These are phyloP conservation scores for Cladosporium sp. DNA, from an alignment of 2,329 filamentous ascomycete species.

Conservation along the genomic window DNA sequence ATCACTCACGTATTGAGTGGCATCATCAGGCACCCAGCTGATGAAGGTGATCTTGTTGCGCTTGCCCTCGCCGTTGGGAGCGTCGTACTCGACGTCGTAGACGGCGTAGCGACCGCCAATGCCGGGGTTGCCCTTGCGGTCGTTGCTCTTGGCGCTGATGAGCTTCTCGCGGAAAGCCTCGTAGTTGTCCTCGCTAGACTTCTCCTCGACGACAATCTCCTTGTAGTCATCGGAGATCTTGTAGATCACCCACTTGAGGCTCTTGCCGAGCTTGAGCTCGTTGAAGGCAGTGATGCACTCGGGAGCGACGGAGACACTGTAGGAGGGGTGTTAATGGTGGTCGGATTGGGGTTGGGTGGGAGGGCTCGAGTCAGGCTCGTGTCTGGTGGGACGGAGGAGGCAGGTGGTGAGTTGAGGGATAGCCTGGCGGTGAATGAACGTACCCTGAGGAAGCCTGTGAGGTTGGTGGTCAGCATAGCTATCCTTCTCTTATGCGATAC, in stretches of 20 bases:
- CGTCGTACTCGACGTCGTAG: conserved; percentile 80
- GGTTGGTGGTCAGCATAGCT: neutral
- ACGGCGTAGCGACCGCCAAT: conserved; percentile 77
- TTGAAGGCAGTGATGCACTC: conserved; percentile 73
- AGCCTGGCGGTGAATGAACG: conserved; percentile 10
- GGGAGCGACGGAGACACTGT: conserved; percentile 69
- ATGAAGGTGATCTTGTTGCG: conserved; percentile 79
- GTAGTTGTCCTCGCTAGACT: conserved; percentile 68
- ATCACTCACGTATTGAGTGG: conserved; percentile 68
- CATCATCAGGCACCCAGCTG: conserved; percentile 80
- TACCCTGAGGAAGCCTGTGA: conserved; percentile 21
- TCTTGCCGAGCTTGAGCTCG: conserved; percentile 79
- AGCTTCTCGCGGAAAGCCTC: conserved; percentile 76
- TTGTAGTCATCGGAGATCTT: conserved; percentile 83
- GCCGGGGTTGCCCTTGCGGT: conserved; percentile 59
- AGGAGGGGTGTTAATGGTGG: conserved; percentile 3
- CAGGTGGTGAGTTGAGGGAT: conserved; percentile 1
- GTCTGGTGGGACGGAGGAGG: neutral
- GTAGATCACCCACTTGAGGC: conserved; percentile 81
- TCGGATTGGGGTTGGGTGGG: neutral
- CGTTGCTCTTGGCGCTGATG: conserved; percentile 71
- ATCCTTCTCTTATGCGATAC: neutral
- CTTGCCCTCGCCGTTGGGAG: conserved; percentile 70
- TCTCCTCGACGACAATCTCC: conserved; percentile 78
- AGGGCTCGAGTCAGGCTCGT: neutral